These are phyloP conservation scores for Plenodomus tracheiphilus DNA, from an alignment of 2,329 filamentous ascomycete genomes.

Conservation along the genomic window DNA sequence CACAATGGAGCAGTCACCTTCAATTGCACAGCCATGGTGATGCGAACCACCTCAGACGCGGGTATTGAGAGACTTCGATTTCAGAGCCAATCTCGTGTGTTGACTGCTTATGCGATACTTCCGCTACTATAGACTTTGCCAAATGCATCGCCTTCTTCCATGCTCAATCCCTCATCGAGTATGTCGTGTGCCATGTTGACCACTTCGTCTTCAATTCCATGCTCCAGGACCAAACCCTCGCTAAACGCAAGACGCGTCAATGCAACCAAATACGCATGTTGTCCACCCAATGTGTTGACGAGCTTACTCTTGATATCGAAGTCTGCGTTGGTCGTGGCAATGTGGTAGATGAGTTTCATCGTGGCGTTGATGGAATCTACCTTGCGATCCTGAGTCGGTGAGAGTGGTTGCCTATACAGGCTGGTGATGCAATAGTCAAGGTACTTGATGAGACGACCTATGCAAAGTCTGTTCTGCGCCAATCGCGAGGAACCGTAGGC, in stretches of 20 bases:
- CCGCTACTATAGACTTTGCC: conserved; percentile 47
- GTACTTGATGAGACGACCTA: conserved; percentile 75
- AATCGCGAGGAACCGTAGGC: conserved; percentile 66
- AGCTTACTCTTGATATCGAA: conserved; percentile 74
- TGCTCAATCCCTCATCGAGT: conserved; percentile 77
- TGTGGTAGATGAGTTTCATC: conserved; percentile 63
- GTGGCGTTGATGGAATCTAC: conserved; percentile 61
- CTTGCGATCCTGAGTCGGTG: conserved; percentile 45
- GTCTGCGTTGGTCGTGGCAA: conserved; percentile 64
- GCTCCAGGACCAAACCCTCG: conserved; percentile 77
- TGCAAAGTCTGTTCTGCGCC: conserved; percentile 67
- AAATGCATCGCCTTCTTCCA: conserved; percentile 72
- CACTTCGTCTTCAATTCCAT: conserved; percentile 74
- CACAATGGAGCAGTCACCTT: neutral
- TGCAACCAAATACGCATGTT: conserved; percentile 80
- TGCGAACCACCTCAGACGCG: too few relatives aligned
- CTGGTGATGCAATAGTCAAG: conserved; percentile 72
- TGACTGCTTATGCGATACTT: conserved; percentile 2
- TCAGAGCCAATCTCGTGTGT: too few relatives aligned
- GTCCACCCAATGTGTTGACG: conserved; percentile 68
- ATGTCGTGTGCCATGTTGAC: conserved; percentile 80
- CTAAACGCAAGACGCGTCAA: conserved; percentile 84
- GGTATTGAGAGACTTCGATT: too few relatives aligned
- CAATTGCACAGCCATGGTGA: neutral
- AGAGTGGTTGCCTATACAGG: conserved; percentile 53